Percentiles rank a stretch among this genome's conserved stretches.
These are phyloP conservation scores for Monilinia aucupariae DNA, from an alignment of 2,329 filamentous ascomycete species.

Conservation along the genomic window DNA sequence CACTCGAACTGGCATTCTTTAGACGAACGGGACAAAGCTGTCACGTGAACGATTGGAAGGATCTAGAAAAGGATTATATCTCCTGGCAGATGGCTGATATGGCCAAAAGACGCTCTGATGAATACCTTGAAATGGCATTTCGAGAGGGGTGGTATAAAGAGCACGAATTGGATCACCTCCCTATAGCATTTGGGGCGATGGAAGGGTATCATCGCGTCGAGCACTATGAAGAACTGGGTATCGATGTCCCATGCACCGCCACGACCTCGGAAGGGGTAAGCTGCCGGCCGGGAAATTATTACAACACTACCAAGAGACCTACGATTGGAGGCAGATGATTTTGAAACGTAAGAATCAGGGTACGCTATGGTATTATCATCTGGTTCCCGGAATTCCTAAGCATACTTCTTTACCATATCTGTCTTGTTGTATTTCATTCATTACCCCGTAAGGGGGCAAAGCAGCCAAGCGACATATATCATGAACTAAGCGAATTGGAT, in stretches of 20 bases:
- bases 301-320: neutral
- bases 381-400: too few species aligned
- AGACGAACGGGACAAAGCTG: neutral
- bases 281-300: neutral
- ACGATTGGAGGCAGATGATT: too few species aligned
- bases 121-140: neutral
- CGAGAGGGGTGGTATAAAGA: neutral
- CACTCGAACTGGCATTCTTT: neutral
- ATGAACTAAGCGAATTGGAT: too few species aligned
- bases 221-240: neutral
- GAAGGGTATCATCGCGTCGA: neutral
- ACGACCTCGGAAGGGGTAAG: neutral
- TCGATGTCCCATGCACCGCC: neutral
- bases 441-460: too few species aligned
- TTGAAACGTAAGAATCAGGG: too few species aligned
- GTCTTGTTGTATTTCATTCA: too few species aligned
- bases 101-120: neutral
- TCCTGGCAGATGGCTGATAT: neutral
- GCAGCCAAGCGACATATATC: too few species aligned
- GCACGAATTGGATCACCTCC: neutral
- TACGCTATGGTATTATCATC: too few species aligned
- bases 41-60: neutral
- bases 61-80: neutral
- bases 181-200: neutral
- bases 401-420: too few species aligned